Conservation (phyloP, 768 basidiomycete genomes). For the Strobilomyces dryophilus region DNA sequence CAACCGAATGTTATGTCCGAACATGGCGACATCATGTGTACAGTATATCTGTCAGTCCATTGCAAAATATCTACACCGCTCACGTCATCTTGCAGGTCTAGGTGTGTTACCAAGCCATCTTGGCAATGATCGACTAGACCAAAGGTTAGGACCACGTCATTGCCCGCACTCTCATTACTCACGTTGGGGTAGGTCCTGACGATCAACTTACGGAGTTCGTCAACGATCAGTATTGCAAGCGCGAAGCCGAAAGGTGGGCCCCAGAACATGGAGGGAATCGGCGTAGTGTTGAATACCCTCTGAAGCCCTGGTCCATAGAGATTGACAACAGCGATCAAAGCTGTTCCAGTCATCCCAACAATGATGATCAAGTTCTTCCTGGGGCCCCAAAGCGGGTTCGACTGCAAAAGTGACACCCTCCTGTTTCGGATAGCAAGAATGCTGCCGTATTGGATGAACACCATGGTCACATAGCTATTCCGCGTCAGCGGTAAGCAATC, state of each 20-base stretch:
- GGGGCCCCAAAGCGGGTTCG: slow-evolving; percentile 45
- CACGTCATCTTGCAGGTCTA: neutral
- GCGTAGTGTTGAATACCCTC: slow-evolving; percentile 38
- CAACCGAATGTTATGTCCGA: neutral
- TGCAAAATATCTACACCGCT: too few species aligned
- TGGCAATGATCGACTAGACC: slow-evolving; percentile 34
- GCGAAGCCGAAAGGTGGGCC: slow-evolving; percentile 44
- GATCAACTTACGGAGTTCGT: slow-evolving; percentile 43
- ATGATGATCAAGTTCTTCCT: slow-evolving; percentile 39
- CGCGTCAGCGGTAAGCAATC: neutral
- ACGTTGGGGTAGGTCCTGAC: slow-evolving; percentile 43
- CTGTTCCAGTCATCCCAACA: slow-evolving; percentile 37
- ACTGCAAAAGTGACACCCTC: slow-evolving; percentile 39
- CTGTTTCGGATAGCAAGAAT: slow-evolving; percentile 43
- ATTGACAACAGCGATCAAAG: slow-evolving; percentile 41
- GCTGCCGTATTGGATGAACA: slow-evolving; percentile 42
- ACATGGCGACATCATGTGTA: neutral
- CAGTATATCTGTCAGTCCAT: neutral
- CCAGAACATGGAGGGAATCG: slow-evolving; percentile 48
- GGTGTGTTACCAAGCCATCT: slow-evolving; percentile 34
- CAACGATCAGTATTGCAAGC: slow-evolving; percentile 36
- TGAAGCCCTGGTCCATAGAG: slow-evolving; percentile 44
- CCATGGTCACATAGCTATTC: slow-evolving; percentile 44
- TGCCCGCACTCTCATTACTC: neutral
- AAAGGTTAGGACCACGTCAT: slow-evolving; percentile 7